Evolutionary conservation across 352 stramenopile species (phyloP).

Genomic region (Phytophthora sp.): DNA sequence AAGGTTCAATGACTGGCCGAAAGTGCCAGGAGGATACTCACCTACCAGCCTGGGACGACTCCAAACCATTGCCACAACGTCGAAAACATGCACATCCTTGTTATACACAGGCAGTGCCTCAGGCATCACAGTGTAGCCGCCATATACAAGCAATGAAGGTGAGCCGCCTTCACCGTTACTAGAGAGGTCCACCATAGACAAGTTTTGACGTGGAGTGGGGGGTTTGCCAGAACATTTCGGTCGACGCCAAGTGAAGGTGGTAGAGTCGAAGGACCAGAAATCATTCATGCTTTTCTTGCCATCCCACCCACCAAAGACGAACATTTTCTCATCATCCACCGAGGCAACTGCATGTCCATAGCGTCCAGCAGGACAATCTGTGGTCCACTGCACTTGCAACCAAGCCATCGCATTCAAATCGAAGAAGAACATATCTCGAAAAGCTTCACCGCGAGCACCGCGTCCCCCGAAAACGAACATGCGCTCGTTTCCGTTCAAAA

Average conservation of each 20-base stretch:
- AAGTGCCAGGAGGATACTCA: slow-evolving; percentile 70
- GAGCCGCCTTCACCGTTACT: slow-evolving; percentile 21
- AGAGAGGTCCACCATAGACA: slow-evolving; percentile 54
- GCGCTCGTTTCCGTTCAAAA: slow-evolving; percentile 64
- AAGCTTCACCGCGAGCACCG: slow-evolving; percentile 51
- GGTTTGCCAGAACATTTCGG: slow-evolving; percentile 67
- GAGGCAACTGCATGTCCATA: slow-evolving; percentile 72
- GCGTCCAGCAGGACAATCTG: slow-evolving; percentile 71
- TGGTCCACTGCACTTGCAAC: slow-evolving; percentile 88
- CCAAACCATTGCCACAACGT: slow-evolving; percentile 62
- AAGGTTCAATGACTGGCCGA: slow-evolving; percentile 58
- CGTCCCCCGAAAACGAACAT: slow-evolving; percentile 87
- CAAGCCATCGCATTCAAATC: slow-evolving; percentile 85
- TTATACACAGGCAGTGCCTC: slow-evolving; percentile 71
- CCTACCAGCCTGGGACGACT: slow-evolving; percentile 72
- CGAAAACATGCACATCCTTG: slow-evolving; percentile 76
- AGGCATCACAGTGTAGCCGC: slow-evolving; percentile 68
- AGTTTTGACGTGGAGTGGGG: slow-evolving; percentile 74
- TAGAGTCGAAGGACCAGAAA: slow-evolving; percentile 75
- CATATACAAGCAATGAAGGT: slow-evolving; percentile 68
- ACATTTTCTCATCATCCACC: slow-evolving; percentile 77
- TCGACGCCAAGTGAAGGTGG: slow-evolving; percentile 76
- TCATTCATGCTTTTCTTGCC: slow-evolving; percentile 78
- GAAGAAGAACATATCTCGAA: slow-evolving; percentile 91
- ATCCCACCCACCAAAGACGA: slow-evolving; percentile 91